These are phyloP conservation scores for Colletotrichum chlorophyti DNA, from an alignment of 2,329 filamentous ascomycete genomes.

Conservation along the genomic window DNA sequence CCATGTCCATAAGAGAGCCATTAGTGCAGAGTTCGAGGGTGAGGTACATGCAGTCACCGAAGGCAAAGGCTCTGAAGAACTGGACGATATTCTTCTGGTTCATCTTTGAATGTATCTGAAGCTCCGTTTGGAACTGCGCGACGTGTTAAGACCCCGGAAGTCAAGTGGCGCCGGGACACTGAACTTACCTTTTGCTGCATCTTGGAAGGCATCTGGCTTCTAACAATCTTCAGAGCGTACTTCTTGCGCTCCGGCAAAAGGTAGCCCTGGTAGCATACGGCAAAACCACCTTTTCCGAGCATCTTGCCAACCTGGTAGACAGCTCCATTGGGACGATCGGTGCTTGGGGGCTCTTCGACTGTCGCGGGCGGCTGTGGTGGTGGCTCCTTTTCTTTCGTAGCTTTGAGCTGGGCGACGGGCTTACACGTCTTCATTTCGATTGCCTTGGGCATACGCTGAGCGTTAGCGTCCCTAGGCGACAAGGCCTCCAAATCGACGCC, in stretches of 20 bases:
- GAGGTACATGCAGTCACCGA: slow-evolving; percentile 87
- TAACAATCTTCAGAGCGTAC: slow-evolving; percentile 83
- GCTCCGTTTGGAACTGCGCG: slow-evolving; percentile 74
- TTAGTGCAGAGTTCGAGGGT: slow-evolving; percentile 95
- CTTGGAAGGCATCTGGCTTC: slow-evolving; percentile 81
- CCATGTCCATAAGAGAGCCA: slow-evolving; percentile 96
- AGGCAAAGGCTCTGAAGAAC: slow-evolving; percentile 93
- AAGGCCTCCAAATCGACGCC: slow-evolving; percentile 66
- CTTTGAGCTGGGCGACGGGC: slow-evolving; percentile 58
- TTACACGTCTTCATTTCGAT: slow-evolving; percentile 53
- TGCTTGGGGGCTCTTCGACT: slow-evolving; percentile 68
- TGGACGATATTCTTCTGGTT: slow-evolving; percentile 94
- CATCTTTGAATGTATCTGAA: slow-evolving; percentile 99
- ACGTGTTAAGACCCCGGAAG: not conserved
- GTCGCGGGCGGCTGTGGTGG: slow-evolving; percentile 68
- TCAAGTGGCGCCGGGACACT: too few species aligned
- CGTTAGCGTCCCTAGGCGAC: slow-evolving; percentile 70
- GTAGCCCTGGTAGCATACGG: slow-evolving; percentile 79
- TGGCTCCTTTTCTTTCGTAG: slow-evolving; percentile 70
- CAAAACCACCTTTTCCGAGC: slow-evolving; percentile 83
- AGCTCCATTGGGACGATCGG: slow-evolving; percentile 72
- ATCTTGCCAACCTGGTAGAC: slow-evolving; percentile 77
- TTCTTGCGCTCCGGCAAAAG: slow-evolving; percentile 70
- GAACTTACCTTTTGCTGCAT: slow-evolving; percentile 79
- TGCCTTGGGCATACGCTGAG: slow-evolving; percentile 56